Conservation (phyloP, 768 basidiomycete species). For the Tubosaeta brunneosetosa region DNA sequence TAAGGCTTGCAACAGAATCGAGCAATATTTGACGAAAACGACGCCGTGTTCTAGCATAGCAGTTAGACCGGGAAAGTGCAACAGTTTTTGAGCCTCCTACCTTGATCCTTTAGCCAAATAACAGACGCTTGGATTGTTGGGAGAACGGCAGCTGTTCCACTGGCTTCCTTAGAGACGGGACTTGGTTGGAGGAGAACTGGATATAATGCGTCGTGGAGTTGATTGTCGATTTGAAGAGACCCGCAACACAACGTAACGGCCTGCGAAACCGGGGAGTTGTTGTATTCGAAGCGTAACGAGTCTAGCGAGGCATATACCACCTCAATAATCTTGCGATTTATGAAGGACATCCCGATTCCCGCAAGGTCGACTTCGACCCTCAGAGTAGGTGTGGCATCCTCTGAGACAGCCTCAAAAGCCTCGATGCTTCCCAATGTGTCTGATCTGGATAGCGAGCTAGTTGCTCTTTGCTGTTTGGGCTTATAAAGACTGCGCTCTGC, state of each 20-base stretch:
- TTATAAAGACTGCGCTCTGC: slow-evolving; percentile 86
- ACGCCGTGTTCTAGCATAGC: slow-evolving; percentile 82
- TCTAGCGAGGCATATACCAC: slow-evolving; percentile 84
- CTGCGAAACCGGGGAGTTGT: slow-evolving; percentile 72
- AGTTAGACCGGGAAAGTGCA: not conserved
- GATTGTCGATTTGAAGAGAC: slow-evolving; percentile 94
- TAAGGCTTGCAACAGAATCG: slow-evolving; percentile 87
- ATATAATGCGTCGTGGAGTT: slow-evolving; percentile 92
- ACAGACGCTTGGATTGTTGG: slow-evolving; percentile 88
- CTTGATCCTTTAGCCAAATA: slow-evolving; percentile 90
- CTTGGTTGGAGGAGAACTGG: slow-evolving; percentile 95
- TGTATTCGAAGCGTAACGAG: slow-evolving; percentile 79
- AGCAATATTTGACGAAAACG: slow-evolving; percentile 96
- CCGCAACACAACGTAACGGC: slow-evolving; percentile 77
- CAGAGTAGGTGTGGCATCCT: slow-evolving; percentile 64
- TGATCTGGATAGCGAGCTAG: slow-evolving; percentile 46
- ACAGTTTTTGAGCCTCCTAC: slow-evolving; percentile 35
- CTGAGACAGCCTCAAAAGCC: slow-evolving; percentile 79
- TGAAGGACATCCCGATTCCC: slow-evolving; percentile 87
- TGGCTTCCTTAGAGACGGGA: slow-evolving; percentile 71
- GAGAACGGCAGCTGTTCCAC: slow-evolving; percentile 64
- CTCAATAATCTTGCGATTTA: slow-evolving; percentile 84
- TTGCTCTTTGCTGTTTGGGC: slow-evolving; percentile 50
- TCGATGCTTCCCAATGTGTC: slow-evolving; percentile 69
- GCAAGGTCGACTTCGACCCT: slow-evolving; percentile 72